Base-by-base conservation (phyloP, 495 filamentous ascomycete genomes). In the Penicillium ochrochloron region DNA sequence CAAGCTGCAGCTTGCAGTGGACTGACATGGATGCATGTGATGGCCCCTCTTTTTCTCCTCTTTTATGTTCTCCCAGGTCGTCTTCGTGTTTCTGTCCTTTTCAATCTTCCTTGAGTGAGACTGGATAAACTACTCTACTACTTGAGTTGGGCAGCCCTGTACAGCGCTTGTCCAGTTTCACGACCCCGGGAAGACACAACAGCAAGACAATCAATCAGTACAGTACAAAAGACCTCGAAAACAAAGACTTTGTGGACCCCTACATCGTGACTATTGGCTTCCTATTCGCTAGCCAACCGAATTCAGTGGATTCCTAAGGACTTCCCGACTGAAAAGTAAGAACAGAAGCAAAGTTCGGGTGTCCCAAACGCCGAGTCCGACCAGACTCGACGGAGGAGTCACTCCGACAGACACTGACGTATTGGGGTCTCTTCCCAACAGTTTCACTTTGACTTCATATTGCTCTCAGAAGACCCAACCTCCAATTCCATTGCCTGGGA, bases 11-110 rank as follows among this genome's bases (percentile, higher is more conserved):
- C 46, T 60, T 23, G 41, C 42, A n/a, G 9, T 52, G 31, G 44
- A n/a, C 46, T 41, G 59, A 39, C 59, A 29, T 60, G 51, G 39
- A 17, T n/a, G 61, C 65, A 67, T 67, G 65, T 67, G 65, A 67
- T 51, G 51, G 56, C 59, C 59, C 65, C 65, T 56, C 61, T 64
- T 59, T 61, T 61, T 57, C 52, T 61, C 59, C 34, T 59, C 61
- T 56, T 61, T 37, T 37, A 9, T 11, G 12, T 17, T 35, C 33
- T 35, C 33, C 14, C 12, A 17, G 12, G 23, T 5, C 37, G 31
- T 31, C 48, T 48, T 52, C 25, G 3, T 11, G 37, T 35, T 59
- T 29, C 17, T 57, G 12, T 55, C 25, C 27, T 53, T 19, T 34
- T 19, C 59, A 60, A 34, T 48, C n/a, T 6, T 33, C 35, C 14